phyloP scores from a whole-genome alignment of 176 grass and related monocot species.

The Oryza australiensis region DNA sequence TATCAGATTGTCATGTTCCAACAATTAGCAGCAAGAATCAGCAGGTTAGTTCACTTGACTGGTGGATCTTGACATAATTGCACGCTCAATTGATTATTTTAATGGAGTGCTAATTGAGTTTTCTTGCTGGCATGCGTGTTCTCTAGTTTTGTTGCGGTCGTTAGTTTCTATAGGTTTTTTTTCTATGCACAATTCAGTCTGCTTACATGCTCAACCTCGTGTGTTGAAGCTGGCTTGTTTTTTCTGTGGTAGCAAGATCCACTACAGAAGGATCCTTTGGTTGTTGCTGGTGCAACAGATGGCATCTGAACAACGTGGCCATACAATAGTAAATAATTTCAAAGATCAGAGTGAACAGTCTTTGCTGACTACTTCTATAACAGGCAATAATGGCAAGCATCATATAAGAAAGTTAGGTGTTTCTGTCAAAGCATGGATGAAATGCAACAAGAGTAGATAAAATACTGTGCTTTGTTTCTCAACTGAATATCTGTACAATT shows the following conservation, averaged over 20 bases:
- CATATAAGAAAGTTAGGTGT: not conserved
- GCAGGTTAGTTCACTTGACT: not conserved
- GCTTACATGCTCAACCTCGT: not conserved
- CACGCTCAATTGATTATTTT: not conserved
- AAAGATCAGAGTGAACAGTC: not conserved
- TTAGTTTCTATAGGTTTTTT: not conserved
- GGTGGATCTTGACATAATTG: not conserved
- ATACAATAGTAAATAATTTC: not conserved
- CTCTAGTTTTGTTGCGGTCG: not conserved
- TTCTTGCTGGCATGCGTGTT: not conserved
- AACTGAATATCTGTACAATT: not conserved
- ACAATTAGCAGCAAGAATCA: constrained; percentile 15
- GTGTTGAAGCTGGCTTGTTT: constrained; percentile 4
- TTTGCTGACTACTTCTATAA: not conserved
- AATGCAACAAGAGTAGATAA: not conserved
- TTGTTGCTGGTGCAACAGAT: constrained; percentile 21
- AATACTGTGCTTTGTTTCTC: not conserved
- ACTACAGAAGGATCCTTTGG: not conserved
- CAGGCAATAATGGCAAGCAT: not conserved
- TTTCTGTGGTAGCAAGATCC: not conserved
- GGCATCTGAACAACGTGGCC: not conserved
- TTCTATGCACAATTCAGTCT: not conserved
- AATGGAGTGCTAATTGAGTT: not conserved
- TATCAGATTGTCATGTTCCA: constrained; percentile 12
- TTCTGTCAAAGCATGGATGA: not conserved